These are phyloP conservation scores for Cystobasidium slooffiae DNA, from an alignment of 1,284 basidiomycete species.

Conservation along the genomic window DNA sequence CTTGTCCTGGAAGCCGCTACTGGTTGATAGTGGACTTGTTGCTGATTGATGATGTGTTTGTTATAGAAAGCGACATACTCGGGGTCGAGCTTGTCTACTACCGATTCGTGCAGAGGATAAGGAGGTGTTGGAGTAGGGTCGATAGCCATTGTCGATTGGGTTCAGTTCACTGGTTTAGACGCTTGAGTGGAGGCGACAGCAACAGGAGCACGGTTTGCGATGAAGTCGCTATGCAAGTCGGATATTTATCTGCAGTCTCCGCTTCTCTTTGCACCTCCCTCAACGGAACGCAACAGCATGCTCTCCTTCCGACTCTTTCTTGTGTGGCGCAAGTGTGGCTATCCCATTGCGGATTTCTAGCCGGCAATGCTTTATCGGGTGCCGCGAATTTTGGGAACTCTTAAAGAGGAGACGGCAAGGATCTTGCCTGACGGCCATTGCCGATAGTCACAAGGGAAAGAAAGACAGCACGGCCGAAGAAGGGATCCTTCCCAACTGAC, in stretches of 20 bases:
- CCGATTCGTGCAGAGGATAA: constrained; percentile 67
- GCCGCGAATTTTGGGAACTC: no score
- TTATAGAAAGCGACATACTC: constrained; percentile 70
- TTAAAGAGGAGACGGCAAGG: no score
- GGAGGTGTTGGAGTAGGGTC: constrained; percentile 57
- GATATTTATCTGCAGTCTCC: no score
- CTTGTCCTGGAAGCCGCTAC: constrained; percentile 53
- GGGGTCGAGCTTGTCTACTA: constrained; percentile 65
- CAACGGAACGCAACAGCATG: no score
- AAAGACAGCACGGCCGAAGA: no score
- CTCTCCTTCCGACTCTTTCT: no score
- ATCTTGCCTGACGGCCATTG: no score
- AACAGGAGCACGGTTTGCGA: not conserved
- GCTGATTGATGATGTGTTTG: constrained; percentile 52
- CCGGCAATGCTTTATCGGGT: no score
- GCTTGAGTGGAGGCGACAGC: not conserved
- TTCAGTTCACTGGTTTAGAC: not conserved
- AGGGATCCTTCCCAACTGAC: not conserved
- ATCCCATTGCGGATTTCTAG: no score
- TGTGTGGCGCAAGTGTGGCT: no score
- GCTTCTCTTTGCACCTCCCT: no score
- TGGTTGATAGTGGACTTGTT: constrained; percentile 40
- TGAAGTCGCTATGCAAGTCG: not conserved
- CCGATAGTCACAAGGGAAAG: no score
- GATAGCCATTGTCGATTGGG: constrained; percentile 48